These are phyloP conservation scores for Penicillium sp. DNA, from an alignment of 2,329 filamentous ascomycete species.

Conservation along the genomic window DNA sequence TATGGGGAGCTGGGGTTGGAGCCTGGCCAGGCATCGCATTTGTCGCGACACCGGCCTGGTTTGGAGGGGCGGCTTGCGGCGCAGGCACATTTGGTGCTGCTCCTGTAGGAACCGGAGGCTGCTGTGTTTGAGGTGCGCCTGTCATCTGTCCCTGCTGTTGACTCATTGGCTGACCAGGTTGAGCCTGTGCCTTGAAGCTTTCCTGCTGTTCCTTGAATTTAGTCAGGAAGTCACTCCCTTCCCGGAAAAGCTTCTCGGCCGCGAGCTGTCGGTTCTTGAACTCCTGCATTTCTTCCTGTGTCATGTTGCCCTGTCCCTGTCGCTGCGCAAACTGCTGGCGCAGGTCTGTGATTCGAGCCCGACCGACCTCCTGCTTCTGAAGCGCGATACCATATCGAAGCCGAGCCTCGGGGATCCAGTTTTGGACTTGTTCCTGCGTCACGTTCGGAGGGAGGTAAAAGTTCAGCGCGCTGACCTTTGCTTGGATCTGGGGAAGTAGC, in stretches of 20 bases:
- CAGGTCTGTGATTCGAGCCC: conserved; percentile 50
- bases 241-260: conserved; percentile 49
- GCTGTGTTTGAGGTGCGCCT: conserved; percentile 29
- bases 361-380: conserved; percentile 56
- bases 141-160: conserved; percentile 31
- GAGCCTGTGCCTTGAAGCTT: conserved; percentile 46
- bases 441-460: conserved; percentile 55
- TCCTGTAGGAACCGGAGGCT: conserved; percentile 23
- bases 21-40: conserved; percentile 43
- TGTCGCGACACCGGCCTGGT: conserved; percentile 34
- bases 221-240: conserved; percentile 54
- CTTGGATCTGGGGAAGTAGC: conserved; percentile 53
- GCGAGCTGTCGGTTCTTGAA: conserved; percentile 50
- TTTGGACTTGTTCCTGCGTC: conserved; percentile 50
- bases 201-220: conserved; percentile 58
- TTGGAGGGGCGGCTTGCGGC: conserved; percentile 28
- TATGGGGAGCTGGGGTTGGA: conserved; percentile 51
- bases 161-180: conserved; percentile 39
- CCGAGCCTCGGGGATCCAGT: conserved; percentile 56
- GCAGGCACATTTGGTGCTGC: conserved; percentile 28
- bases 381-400: conserved; percentile 55
- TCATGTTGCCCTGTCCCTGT: conserved; percentile 47
- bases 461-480: conserved; percentile 52
- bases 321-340: conserved; percentile 48
- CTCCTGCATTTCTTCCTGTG: conserved; percentile 50